A percentile compares a stretch with the other conserved stretches of the same genome.
phyloP scores from a whole-genome alignment of 192 early-diverging fungal species.

The Backusella liffmaniae region DNA sequence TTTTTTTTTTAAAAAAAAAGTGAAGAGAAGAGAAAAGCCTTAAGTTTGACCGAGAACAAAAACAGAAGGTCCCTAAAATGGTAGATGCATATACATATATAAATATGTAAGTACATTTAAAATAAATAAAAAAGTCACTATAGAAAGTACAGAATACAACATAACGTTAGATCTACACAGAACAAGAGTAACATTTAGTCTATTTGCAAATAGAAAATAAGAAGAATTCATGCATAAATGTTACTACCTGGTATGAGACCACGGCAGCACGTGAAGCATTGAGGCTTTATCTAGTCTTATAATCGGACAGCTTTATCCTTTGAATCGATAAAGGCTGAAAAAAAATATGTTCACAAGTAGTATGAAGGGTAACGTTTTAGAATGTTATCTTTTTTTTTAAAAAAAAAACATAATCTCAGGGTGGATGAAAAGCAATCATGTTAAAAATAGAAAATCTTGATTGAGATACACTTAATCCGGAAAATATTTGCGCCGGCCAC shows the following conservation, averaged over 20 bases:
- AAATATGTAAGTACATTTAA: background rate
- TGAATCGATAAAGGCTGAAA: background rate
- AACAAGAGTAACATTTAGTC: background rate
- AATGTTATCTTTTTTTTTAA: background rate
- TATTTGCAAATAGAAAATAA: background rate
- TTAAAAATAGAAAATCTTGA: background rate
- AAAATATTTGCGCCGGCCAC: no score
- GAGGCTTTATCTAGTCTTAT: background rate
- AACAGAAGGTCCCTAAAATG: background rate
- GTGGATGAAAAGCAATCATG: background rate
- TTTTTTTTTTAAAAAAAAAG: no score
- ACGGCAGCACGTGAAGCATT: background rate
- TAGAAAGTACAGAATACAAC: background rate
- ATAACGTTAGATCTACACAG: background rate
- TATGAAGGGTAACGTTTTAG: background rate
- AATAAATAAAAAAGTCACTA: background rate
- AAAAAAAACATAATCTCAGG: background rate
- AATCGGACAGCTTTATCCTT: background rate
- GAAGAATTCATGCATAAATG: background rate
- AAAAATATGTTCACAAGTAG: background rate
- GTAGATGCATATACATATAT: background rate
- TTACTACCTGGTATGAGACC: background rate
- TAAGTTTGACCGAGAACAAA: background rate
- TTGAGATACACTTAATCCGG: background rate
- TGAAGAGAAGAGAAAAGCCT: no score